A percentile compares a stretch with the other conserved stretches of the same genome.
Evolutionary conservation across 805 yeast genomes (phyloP).

Genomic region (Nakazawaea pomicola): DNA sequence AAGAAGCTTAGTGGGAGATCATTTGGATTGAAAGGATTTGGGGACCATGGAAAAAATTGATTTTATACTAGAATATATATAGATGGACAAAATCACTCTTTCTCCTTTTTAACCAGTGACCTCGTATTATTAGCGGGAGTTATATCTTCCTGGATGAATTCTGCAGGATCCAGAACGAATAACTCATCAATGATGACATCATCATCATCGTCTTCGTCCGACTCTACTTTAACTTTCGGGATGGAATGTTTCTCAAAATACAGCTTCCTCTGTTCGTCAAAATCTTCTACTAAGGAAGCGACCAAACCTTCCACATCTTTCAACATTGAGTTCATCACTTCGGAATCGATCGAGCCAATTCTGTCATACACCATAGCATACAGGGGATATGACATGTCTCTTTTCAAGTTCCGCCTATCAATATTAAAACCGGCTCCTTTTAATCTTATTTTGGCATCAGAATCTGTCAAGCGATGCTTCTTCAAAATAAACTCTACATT

Average conservation of each 20-base stretch:
- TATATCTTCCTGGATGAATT: too few relatives aligned
- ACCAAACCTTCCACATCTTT: not conserved
- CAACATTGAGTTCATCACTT: not conserved
- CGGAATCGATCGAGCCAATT: not conserved
- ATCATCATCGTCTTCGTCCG: slow-evolving; percentile 1
- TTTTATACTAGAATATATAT: not conserved
- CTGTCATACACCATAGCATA: not conserved
- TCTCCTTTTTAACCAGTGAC: not conserved
- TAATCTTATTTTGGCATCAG: not conserved
- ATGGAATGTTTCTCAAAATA: not conserved
- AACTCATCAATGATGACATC: not conserved
- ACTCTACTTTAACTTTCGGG: not conserved
- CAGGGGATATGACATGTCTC: not conserved
- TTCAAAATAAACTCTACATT: not conserved
- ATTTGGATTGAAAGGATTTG: slow-evolving; percentile 23
- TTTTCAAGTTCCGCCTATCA: not conserved
- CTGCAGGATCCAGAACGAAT: not conserved
- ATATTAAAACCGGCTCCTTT: slow-evolving; percentile 4
- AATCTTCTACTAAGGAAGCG: not conserved
- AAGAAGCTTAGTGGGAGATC: slow-evolving; percentile 26
- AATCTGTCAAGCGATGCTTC: not conserved
- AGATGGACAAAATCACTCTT: not conserved
- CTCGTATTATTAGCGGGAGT: not conserved
- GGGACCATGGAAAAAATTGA: slow-evolving; percentile 4
- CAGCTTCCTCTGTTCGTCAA: not conserved